A percentile compares a stretch with the other conserved stretches of the same genome.
These are phyloP conservation scores for Podaxis carcinomalis DNA, from an alignment of 768 basidiomycete species.

Conservation along the genomic window DNA sequence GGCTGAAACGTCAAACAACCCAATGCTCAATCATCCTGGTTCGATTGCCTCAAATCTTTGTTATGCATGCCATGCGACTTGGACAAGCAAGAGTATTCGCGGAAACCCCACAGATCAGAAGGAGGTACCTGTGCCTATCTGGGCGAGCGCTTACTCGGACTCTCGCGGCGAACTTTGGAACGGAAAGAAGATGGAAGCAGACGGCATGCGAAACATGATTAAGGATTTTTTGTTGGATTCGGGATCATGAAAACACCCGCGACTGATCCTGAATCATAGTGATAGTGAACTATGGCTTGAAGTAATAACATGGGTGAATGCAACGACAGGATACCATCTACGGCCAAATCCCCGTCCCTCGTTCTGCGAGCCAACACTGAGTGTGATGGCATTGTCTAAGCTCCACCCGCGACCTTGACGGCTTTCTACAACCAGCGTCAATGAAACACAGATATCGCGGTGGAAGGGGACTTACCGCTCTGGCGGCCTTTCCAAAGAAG, in stretches of 20 bases:
- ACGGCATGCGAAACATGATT: neutral
- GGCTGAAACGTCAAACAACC: constrained; percentile 11
- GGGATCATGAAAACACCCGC: neutral
- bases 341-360: neutral
- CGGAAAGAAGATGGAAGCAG: neutral
- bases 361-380: neutral
- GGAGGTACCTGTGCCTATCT: constrained; percentile 31
- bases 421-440: neutral
- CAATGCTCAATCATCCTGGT: constrained; percentile 15
- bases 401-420: neutral
- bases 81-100: constrained; percentile 55
- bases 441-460: neutral
- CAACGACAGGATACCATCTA: too few relatives aligned
- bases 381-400: neutral
- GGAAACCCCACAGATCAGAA: constrained; percentile 19
- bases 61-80: constrained; percentile 58
- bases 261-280: neutral
- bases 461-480: neutral
- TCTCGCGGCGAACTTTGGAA: neutral
- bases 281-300: neutral
- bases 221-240: constrained; percentile 3
- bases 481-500: constrained; percentile 7
- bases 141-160: constrained; percentile 22
- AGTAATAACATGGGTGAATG: neutral
- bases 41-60: constrained; percentile 44